Base-by-base conservation (phyloP, 768 basidiomycete genomes). In the Naganishia friedmannii region DNA sequence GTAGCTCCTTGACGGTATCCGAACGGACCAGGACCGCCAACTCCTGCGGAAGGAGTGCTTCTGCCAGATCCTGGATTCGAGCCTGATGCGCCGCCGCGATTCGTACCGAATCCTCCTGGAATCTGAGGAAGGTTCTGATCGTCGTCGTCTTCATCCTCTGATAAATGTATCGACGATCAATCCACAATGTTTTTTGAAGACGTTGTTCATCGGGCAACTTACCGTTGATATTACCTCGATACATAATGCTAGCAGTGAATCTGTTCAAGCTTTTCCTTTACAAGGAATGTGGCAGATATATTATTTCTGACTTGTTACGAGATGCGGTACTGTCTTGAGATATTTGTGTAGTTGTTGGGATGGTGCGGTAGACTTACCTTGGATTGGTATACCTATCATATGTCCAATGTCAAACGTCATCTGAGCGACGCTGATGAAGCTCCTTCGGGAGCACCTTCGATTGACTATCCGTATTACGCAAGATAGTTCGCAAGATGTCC, bases 71-170 rank as follows among this genome's bases (percentile, higher is more conserved):
- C 48, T 6, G 29, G 29, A n/a, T 37, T 10, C 67, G 70, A 31
- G 69, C 56, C 34, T 23, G 55, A 68, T 32, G 51, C 51, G 21
- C 13, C 51, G 21, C 13, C 53, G 51, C 58, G 34, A 71, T 58
- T 66, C 29, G 51, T 32, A 39, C 37, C 53, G 8, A 42, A 28
- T 17, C 51, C 55, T 28, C 54, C 34, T 21, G 45, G 70, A 8
- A 29, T 28, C 57, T 28, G 21, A 21, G 63, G 69, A 17, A 69
- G 42, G 31, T 37, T 53, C 54, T 31, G 48, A 42, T 67, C 51
- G 75, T 78, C 79, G 23, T 79, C 77, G 29, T 77, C 77, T 37
- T 80, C 79, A 58, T 80, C 78, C 65, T 79, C 68, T 46, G 23
- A 39, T 23, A 15, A 17, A 15, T 26, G n/a, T 7, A 12, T 8